phyloP scores from a whole-genome alignment of 805 yeast species.

The Schwanniomyces vanrijiae region DNA sequence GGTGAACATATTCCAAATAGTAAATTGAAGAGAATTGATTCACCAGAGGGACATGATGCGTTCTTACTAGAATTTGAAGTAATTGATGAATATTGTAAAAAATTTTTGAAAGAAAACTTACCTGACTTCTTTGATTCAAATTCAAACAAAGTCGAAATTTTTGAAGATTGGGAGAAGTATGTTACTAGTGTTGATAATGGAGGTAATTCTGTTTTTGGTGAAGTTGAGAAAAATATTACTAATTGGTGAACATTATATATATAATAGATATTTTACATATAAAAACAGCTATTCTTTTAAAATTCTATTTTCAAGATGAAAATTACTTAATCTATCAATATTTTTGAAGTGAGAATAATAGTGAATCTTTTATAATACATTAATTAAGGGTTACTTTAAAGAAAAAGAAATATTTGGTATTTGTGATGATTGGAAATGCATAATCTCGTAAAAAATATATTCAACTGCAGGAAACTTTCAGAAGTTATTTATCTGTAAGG shows the following conservation, averaged over 20 bases:
- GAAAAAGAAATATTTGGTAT: too few relatives aligned
- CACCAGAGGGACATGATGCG: constrained; percentile 98
- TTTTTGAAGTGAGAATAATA: too few relatives aligned
- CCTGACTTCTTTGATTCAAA: constrained; percentile 54
- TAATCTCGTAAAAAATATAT: too few relatives aligned
- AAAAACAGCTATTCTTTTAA: too few relatives aligned
- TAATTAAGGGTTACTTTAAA: too few relatives aligned
- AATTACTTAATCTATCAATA: too few relatives aligned
- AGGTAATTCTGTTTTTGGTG: constrained; percentile 79
- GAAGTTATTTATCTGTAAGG: too few relatives aligned
- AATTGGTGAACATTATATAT: constrained; percentile 71
- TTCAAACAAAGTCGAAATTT: constrained; percentile 43
- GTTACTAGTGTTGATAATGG: constrained; percentile 41
- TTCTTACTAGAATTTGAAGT: constrained; percentile 85
- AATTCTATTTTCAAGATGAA: too few relatives aligned
- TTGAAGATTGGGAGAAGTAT: constrained; percentile 40
- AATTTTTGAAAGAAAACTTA: constrained; percentile 59
- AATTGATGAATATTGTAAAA: constrained; percentile 68
- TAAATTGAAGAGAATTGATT: constrained; percentile 66
- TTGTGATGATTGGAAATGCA: too few relatives aligned
- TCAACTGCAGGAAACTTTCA: too few relatives aligned
- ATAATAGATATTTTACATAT: too few relatives aligned
- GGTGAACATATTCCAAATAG: constrained; percentile 76
- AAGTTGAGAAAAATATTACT: constrained; percentile 85
- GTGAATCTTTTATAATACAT: too few relatives aligned